Base-by-base conservation (phyloP, 2,329 filamentous ascomycete genomes). In the Pyricularia sp. region DNA sequence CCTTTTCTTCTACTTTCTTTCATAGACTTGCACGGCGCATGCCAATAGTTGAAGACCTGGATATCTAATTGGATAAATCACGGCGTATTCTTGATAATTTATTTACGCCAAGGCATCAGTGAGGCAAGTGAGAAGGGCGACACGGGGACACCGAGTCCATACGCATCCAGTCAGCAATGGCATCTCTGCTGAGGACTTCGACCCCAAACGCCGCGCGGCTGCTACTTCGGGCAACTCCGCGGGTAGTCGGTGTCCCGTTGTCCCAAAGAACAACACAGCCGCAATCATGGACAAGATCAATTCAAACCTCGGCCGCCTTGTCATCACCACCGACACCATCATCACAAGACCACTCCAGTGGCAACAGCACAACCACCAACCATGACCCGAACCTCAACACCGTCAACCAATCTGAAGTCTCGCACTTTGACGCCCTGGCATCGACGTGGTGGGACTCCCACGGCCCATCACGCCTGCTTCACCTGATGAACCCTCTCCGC, bases 381-480 rank as follows among this genome's bases (percentile, higher is more conserved):
- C 4, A n/a, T 30, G 31, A 26, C 55, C 50, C 30, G 28, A 26
- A 17, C 58, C 61, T 68, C 31, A 68, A 31, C 65, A 93, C 92
- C 69, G 92, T 99, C 79, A 96, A 96, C 75, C 86, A 92, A 68
- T 87, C 90, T 73, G 94, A 99, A 82, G 88, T 99, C 72, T 92
- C 91, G 23, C 95, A 99, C 83, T 99, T 99, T 86, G 93, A 93
- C 76, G 88, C 89, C 71, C 92, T 99, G 75, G 95, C 95, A 72
- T 92, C 92, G 72, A 90, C 90, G 75, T 99, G 95, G 95, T 99
- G 95, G 95, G 94, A 98, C 79, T 92, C 94, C 1, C 89, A 97
- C 76, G 95, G 95, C 67, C 90, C 94, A 7, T 97, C 93, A 4
- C 89, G 94, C 58, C 88, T 97, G 70, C 88, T 99, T 2, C 95